Conservation (phyloP, 2,329 filamentous ascomycete species). For the Fusarium robinianum region DNA sequence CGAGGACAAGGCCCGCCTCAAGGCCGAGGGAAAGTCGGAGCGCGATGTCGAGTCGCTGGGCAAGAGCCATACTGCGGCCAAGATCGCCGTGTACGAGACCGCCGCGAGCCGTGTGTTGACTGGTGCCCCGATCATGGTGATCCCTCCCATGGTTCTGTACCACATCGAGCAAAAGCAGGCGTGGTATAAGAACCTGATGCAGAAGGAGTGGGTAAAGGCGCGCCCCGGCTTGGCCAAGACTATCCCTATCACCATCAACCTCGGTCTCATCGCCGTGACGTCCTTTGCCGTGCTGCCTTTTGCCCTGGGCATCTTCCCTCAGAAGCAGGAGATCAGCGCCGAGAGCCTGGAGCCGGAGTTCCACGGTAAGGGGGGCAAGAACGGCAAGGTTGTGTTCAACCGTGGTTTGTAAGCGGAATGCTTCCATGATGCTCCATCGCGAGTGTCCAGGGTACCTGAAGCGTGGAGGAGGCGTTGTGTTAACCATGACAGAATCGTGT, state of each 20-base stretch:
- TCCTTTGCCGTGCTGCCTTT: constrained; percentile 88
- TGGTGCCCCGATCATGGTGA: constrained; percentile 94
- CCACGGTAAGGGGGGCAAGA: constrained; percentile 75
- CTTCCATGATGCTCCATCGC: too few relatives aligned
- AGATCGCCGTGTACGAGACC: constrained; percentile 88
- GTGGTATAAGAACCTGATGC: constrained; percentile 48
- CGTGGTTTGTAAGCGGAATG: constrained; percentile 79
- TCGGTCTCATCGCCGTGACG: constrained; percentile 84
- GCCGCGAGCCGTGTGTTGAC: constrained; percentile 91
- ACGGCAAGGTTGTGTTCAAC: constrained; percentile 93
- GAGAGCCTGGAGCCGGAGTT: constrained; percentile 84
- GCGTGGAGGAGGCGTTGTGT: too few relatives aligned
- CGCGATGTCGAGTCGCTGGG: constrained; percentile 74
- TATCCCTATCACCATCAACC: constrained; percentile 75
- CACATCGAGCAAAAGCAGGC: constrained; percentile 66
- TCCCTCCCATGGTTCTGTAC: constrained; percentile 86
- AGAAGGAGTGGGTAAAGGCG: constrained; percentile 77
- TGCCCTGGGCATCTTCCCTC: constrained; percentile 89
- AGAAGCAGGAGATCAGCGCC: constrained; percentile 80
- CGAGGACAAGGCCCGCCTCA: constrained; percentile 64
- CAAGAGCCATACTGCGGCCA: constrained; percentile 85
- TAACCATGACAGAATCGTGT: too few relatives aligned
- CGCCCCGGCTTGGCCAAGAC: constrained; percentile 66
- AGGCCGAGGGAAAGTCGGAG: constrained; percentile 63
- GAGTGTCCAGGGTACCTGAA: too few relatives aligned